Evolutionary conservation across 495 filamentous ascomycete species (phyloP), one percentile per base, ranked within the genome.

Genomic region (Stereocaulon alpinum): DNA sequence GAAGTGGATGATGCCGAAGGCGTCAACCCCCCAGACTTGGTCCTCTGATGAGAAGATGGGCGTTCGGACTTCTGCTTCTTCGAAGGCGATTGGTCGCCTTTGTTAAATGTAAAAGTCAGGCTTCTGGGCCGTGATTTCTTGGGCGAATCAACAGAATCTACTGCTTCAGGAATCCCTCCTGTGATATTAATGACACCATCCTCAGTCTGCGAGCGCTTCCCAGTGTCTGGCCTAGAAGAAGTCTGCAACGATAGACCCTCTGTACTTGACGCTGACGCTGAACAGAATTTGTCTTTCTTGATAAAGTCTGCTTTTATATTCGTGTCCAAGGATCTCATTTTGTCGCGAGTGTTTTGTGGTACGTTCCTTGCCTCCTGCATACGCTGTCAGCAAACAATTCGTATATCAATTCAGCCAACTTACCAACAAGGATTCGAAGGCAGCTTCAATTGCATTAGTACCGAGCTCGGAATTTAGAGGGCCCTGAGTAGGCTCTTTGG

Each of bases 271-370:
- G 65, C 55, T 27, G 73, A 72, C 42, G 74, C 75, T 50, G 74
- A 84, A 63, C 87, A 86, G 0, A 83, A 81, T 72, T 84, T 86
- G 66, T 96, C 87, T 66, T 95, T 89, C 61, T 85, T 82, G 65
- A 97, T 89, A 63, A 98, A 95, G 61, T 98, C 91, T 62, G 86
- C 86, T 72, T 98, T 98, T 71, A 98, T 89, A 30, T 86, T 87
- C 57, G 86, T 82, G 56, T 89, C 88, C 52, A 98, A 75, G 34
- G 82, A 89, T 32, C 93, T 82, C 89, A 98, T 96, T 72, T 91
- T 91, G 67, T 92, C 86, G 55, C 90, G 80, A 77, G 95, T 91
- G 60, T 95, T 87, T 63, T 93, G 86, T 20, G 93, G 91, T 55
- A 98, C 91, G 67, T 96, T 94, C 58, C 90, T 80, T 32, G 88